Base-by-base conservation (phyloP, 2,329 filamentous ascomycete species). In the Aotearoamyces nothofagi region DNA sequence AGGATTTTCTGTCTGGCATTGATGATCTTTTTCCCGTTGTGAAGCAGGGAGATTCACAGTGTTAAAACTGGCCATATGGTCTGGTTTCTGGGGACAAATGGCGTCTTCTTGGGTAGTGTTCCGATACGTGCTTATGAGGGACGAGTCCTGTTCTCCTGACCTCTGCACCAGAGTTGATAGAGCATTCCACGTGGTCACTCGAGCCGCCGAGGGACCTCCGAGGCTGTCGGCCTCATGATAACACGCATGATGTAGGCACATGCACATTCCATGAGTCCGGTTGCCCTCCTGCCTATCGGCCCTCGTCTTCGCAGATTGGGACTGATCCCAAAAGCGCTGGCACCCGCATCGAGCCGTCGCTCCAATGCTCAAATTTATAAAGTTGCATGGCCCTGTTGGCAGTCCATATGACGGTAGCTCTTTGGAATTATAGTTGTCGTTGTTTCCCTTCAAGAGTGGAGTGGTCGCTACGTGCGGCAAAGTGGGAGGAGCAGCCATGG, bases 181-280 rank as follows among this genome's bases (percentile, higher is more conserved):
- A 14, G 15, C 16, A 3, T 32, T 25, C 24, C 23, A 16, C 38
- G 31, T 7, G 24, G 17, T 38, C 35, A 27, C 26, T 30, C 27
- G 24, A 33, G 16, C 22, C 22, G 20, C 31, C 28, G 9, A 15
- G 22, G 23, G 24, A 28, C 17, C 23, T 16, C 23, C 34, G 28
- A 35, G 33, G 17, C 40, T 32, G 20, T 36, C 36, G 30, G 35
- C 33, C 27, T 55, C 47, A 49, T 69, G 65, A 42, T 61, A 69
- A 45, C 65, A 69, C 5, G 63, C 63, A 54, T 69, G 65, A 44
- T 69, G 65, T 22, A 60, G 60, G 39, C 65, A 69, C 31, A 61
- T 57, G 46, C 65, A 69, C 46, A 11, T 39, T 35, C 31, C 33
- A 29, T 19, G n/a, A n/a, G n/a, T 23, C 27, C 24, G 16, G 25